A percentile compares a stretch with the other conserved stretches of the same genome.
Evolutionary conservation across 768 basidiomycete genomes (phyloP).

Genomic region (Cystofilobasidium capitatum): DNA sequence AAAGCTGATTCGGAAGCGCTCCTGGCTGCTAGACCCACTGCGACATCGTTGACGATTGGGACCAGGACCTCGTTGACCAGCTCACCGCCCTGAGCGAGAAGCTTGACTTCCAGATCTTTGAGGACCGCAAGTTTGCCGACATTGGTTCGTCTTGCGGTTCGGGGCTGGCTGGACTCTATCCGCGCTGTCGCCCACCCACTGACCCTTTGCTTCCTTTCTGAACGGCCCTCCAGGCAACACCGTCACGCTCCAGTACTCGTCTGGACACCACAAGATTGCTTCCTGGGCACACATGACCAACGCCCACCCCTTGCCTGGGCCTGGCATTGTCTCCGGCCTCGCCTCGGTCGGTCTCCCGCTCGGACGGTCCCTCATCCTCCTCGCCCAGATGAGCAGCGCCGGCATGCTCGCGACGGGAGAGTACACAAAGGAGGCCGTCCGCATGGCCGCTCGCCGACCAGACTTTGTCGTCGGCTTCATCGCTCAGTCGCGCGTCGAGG

Average conservation of each 20-base stretch:
- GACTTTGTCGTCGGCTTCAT: constrained; percentile 92
- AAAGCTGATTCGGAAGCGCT: not conserved
- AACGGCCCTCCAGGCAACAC: constrained; percentile 64
- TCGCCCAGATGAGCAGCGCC: constrained; percentile 92
- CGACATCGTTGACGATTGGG: constrained; percentile 89
- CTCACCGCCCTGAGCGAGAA: constrained; percentile 62
- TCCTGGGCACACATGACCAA: constrained; percentile 96
- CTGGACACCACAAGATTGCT: constrained; percentile 85
- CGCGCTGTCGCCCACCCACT: not conserved
- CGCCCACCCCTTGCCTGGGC: constrained; percentile 92
- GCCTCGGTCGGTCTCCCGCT: constrained; percentile 74
- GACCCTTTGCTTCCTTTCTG: not conserved
- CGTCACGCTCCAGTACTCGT: constrained; percentile 85
- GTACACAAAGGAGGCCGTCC: constrained; percentile 75
- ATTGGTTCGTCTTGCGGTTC: constrained; percentile 55
- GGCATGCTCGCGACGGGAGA: constrained; percentile 71
- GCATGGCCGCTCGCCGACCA: constrained; percentile 67
- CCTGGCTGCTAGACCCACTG: constrained; percentile 67
- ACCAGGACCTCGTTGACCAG: constrained; percentile 56
- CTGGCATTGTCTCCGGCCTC: constrained; percentile 84
- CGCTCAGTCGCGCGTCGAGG: constrained; percentile 74
- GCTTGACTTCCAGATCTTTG: constrained; percentile 92
- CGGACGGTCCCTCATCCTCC: constrained; percentile 73
- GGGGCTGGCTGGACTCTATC: constrained; percentile 3
- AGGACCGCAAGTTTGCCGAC: constrained; percentile 98